Base-by-base conservation (phyloP, 768 basidiomycete species). In the Amanita inopinata region DNA sequence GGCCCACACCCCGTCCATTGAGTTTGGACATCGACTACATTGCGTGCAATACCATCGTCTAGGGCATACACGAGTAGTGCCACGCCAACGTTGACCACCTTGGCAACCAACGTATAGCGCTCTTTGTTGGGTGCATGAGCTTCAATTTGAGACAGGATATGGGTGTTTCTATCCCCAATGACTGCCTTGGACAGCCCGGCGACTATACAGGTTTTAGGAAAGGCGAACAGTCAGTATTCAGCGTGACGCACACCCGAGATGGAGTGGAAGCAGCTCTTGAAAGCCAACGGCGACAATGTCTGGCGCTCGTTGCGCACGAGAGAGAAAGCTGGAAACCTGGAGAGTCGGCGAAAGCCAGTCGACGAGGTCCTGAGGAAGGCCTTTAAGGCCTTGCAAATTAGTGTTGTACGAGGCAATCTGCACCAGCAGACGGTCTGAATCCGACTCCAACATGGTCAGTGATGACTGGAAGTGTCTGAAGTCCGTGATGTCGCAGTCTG, bases 401-500 rank as follows among this genome's bases (percentile, higher is more conserved):
- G 90, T 90, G 56, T 96, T 96, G 66, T 92, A 96, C 2, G 88
- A 80, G 8, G 84, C 84, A 41, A 90, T 80, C 54, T 89, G 87
- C 4, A 90, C 80, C 41, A 86, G 64, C 15, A 82, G 54, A 14
- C 61, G 64, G 45, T 62, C 62, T 10, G 52, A 25, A 28, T 51
- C 25, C 1, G 32, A 14, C 39, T 42, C 43, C 18, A 36, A 47
- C 39, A 33, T 35, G 24, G 23, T 18, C 15, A 19, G 25, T 33
- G 20, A 33, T n/a, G 17, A 31, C 17, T 18, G 24, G 15, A 4
- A 17, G n/a, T n/a, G n/a, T n/a, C n/a, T n/a, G n/a, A n/a, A n/a
- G n/a, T n/a, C n/a, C n/a, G n/a, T n/a, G n/a, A n/a, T n/a, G n/a
- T n/a, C n/a, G n/a, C n/a, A n/a, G n/a, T n/a, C n/a, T n/a, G n/a